A percentile compares a stretch with the other conserved stretches of the same genome.
Evolutionary conservation across 2,329 filamentous ascomycete genomes (phyloP).

Genomic region (Alternaria sp.): DNA sequence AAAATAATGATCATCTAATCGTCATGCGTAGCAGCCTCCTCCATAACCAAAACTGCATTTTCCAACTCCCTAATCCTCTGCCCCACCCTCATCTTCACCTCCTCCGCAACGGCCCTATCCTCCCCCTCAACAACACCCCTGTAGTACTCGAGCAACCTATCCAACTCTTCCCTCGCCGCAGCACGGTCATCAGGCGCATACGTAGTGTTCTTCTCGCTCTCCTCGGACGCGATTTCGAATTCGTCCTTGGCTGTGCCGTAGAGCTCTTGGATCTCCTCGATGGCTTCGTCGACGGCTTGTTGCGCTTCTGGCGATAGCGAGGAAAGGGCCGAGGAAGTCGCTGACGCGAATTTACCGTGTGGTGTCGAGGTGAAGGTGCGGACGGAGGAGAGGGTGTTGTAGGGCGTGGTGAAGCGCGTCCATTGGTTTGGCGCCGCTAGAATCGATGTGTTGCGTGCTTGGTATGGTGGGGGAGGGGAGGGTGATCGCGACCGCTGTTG

Average conservation of each 20-base stretch:
- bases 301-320: conserved; percentile 34
- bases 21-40: conserved; percentile 60
- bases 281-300: conserved; percentile 38
- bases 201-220: conserved; percentile 63
- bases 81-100: conserved; percentile 62
- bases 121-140: conserved; percentile 52
- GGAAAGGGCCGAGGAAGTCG: conserved; percentile 11
- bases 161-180: conserved; percentile 62
- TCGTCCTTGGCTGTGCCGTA: conserved; percentile 53
- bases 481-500: conserved; percentile 35
- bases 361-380: conserved; percentile 41
- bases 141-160: conserved; percentile 59
- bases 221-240: conserved; percentile 62
- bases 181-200: conserved; percentile 64
- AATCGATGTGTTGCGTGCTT: conserved; percentile 36
- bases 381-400: conserved; percentile 41
- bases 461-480: conserved; percentile 38
- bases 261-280: conserved; percentile 50
- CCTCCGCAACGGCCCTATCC: conserved; percentile 56
- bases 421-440: conserved; percentile 39
- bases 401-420: conserved; percentile 46
- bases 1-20: conserved; percentile 46
- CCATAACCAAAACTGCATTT: conserved; percentile 60
- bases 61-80: conserved; percentile 63
- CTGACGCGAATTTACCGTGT: conserved; percentile 16